Evolutionary conservation across 1,284 basidiomycete species (phyloP).

Genomic region (Trichosporon sp.): DNA sequence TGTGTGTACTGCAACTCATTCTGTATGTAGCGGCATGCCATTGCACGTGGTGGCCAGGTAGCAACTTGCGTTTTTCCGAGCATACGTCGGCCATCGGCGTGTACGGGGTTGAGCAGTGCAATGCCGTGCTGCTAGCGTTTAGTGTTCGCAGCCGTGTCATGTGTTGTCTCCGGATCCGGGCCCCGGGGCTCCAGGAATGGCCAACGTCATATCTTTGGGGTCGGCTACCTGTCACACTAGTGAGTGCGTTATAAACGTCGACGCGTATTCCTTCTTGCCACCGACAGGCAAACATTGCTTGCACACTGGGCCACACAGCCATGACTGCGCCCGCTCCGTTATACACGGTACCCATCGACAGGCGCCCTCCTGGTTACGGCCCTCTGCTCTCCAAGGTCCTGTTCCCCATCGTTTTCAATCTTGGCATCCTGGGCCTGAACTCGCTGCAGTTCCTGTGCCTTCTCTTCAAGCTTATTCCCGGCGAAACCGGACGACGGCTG

Average conservation of each 20-base stretch:
- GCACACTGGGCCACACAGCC: background rate
- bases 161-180: background rate
- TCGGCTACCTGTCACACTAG: background rate
- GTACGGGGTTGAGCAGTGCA: too few species aligned
- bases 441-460: constrained; percentile 66
- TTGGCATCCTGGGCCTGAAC: constrained; percentile 65
- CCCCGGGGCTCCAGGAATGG: background rate
- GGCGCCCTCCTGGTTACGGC: constrained; percentile 59
- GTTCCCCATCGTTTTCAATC: constrained; percentile 62
- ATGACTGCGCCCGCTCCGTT: constrained; percentile 24
- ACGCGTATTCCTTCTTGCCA: background rate
- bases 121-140: too few species aligned
- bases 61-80: too few species aligned
- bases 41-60: too few species aligned
- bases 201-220: background rate
- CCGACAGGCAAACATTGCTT: background rate
- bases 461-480: constrained; percentile 51
- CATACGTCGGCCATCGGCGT: too few species aligned
- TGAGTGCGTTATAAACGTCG: background rate
- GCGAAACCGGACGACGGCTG: constrained; percentile 48
- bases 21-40: too few species aligned
- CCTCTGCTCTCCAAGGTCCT: constrained; percentile 56
- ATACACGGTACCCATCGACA: constrained; percentile 58
- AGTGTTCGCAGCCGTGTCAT: too few species aligned
- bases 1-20: too few species aligned